Percentiles rank a stretch among this genome's conserved stretches.
Conservation (phyloP, 1,284 basidiomycete species). For the Ceratobasidium sp. region DNA sequence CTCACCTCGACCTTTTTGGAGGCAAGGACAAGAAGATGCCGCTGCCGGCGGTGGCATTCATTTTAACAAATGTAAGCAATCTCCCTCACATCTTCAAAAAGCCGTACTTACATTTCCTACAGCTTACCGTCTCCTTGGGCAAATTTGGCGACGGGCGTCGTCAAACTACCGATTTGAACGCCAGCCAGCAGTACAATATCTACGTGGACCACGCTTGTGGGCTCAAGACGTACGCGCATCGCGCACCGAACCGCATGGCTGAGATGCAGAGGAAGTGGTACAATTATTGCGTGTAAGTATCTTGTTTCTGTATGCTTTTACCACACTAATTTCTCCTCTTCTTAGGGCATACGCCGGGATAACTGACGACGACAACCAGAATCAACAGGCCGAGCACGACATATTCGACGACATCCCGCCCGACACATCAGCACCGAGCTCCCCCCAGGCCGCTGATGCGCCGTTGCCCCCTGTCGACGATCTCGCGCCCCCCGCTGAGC, state of each 20-base stretch:
- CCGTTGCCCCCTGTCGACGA: background rate
- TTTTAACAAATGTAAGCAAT: background rate
- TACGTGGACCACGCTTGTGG: background rate
- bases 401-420: background rate
- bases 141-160: background rate
- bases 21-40: background rate
- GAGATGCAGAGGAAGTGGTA: background rate
- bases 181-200: background rate
- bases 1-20: background rate
- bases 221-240: background rate
- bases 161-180: background rate
- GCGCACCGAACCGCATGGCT: background rate
- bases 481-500: background rate
- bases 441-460: background rate
- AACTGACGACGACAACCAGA: background rate
- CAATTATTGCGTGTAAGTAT: background rate
- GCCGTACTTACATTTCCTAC: background rate
- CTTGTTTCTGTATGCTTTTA: background rate
- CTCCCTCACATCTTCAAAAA: background rate
- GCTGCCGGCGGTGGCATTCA: background rate
- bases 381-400: background rate
- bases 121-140: background rate
- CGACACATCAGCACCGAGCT: background rate
- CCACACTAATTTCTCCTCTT: background rate
- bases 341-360: background rate